Base-by-base conservation (phyloP, 495 filamentous ascomycete species). In the Daldinia decipiens region DNA sequence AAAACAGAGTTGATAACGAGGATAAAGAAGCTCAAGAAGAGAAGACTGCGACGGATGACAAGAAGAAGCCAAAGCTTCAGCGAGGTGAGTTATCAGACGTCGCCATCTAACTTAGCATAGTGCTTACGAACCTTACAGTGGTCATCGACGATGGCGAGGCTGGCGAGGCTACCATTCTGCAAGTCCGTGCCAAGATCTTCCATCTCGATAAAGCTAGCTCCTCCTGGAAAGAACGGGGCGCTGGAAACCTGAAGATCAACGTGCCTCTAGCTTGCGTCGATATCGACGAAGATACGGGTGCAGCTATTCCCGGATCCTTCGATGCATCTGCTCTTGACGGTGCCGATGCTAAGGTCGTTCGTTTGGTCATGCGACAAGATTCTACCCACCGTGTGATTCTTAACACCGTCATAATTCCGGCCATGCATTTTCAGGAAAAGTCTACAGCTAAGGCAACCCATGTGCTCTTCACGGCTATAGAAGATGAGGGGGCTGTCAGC, bases 291-390 rank as follows among this genome's bases (percentile, higher is more conserved):
- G 74, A 76, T 9, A 75, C 79, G 31, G 81, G 81, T 0, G 60
- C 71, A 24, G 72, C 80, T 26, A 75, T 82, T 29, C 76, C 83
- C 5, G 76, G 75, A 19, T 79, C 77, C 9, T 87, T 86, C 54
- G 83, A 85, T 59, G 78, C 78, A n/a, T 86, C 85, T 8, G 79
- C 75, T 12, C 75, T 85, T 5, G 80, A 81, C 15, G 79, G 80
- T n/a, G 79, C 79, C 26, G 79, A 82, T 17, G 68, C 73, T 29
- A 84, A 82, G 64, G 77, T 82, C 26, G 87, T 87, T 11, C 89
- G 94, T 26, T 86, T 97, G 72, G 87, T 97, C 65, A 93, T 97
- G 90, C 88, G 94, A 5, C 93, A 95, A 47, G 93, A 97, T 68
- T 91, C 92, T 43, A 92, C 90, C 5, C 85, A 91, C 59, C 87